phyloP scores from a whole-genome alignment of 441 rosid species.

The Aleurites moluccanus region DNA sequence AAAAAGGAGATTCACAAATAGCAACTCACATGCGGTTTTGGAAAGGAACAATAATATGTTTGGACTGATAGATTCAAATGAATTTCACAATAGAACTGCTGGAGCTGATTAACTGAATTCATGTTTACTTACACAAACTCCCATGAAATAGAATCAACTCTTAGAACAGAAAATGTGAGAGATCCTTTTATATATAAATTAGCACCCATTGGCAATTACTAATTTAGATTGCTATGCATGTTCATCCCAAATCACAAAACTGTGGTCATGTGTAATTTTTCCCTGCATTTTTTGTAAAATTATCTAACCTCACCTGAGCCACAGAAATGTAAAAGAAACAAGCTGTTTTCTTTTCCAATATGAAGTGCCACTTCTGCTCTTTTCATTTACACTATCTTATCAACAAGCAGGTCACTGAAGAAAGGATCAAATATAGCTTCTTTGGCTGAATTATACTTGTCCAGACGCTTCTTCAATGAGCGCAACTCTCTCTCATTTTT shows the following conservation, averaged over 20 bases:
- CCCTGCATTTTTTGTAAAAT: background rate
- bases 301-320: background rate
- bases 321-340: background rate
- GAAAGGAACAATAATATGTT: background rate
- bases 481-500: conserved; percentile 67
- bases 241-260: conserved; percentile 1
- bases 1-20: background rate
- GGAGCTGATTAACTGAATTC: no score
- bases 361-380: background rate
- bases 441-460: conserved; percentile 64
- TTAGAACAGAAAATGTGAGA: no score
- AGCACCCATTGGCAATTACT: background rate
- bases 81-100: no score
- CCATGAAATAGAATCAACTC: background rate
- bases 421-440: conserved; percentile 73
- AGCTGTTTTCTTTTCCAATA: background rate
- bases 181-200: background rate
- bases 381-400: conserved; percentile 11
- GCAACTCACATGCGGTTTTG: background rate
- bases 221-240: background rate
- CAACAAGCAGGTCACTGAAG: conserved; percentile 31
- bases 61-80: background rate
- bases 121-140: no score
- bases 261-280: background rate
- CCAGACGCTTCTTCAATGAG: conserved; percentile 72